Base-by-base conservation (phyloP, 2,329 filamentous ascomycete species). In the Cladophialophora yegresii region DNA sequence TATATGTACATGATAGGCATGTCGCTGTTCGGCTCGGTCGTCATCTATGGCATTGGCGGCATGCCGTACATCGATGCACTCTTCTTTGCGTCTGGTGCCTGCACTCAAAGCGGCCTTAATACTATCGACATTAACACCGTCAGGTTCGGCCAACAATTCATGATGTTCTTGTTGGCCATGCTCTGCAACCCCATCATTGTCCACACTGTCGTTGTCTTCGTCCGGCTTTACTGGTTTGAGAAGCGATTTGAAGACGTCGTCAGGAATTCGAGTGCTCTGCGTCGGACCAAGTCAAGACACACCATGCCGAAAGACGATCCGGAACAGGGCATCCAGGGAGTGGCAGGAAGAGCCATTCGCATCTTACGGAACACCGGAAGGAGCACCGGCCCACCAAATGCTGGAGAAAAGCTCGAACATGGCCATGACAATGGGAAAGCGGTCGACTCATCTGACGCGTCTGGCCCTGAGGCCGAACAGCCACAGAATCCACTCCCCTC, bases 211-310 rank as follows among this genome's bases (percentile, higher is more conserved):
- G 92, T 99, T 51, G 95, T 99, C 7, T 93, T 96, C 71, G 83
- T 98, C 13, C 89, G 95, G 28, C 82, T 99, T 1, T 97, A 96
- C 78, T 99, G 93, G 93, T 99, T 99, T 75, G 93, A 99, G 77
- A 96, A 96, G 77, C 87, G 93, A 7, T 98, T 99, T 74, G 90
- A 96, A 74, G 84, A 90, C 71, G 85, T 96, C 69, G 92, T 90
- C 13, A 83, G 83, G 36, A 90, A 96, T 71, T 87, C 90, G 1
- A 85, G 87, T 61, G 82, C 79, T 50, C 81, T 88, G 59, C 86
- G 93, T 60, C 87, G 80, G 79, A 90, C 73, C 77, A 86, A 78
- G 78, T 88, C 74, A 78, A 62, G 56, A 22, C 45, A 58, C 71
- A 85, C 76, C 57, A 73, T 79, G 45, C 78, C 73, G 56, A 80